phyloP scores from a whole-genome alignment of 495 filamentous ascomycete species.

The Lepidopterella palustris region DNA sequence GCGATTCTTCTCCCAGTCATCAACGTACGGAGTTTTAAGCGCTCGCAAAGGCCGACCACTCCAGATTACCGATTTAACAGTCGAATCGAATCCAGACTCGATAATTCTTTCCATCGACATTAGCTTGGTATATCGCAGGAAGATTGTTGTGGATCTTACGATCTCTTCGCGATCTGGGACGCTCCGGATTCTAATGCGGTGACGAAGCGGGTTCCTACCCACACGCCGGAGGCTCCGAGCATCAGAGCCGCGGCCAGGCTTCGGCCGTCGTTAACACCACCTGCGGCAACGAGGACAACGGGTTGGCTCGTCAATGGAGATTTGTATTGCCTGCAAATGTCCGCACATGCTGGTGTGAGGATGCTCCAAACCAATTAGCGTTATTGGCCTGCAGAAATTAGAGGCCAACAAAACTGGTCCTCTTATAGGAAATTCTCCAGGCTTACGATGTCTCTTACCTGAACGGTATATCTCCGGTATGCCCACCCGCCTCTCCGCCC shows the following conservation, averaged over 20 bases:
- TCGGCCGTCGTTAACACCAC: slow-evolving; percentile 65
- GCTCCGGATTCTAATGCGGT: slow-evolving; percentile 16
- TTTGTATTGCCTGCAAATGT: slow-evolving; percentile 58
- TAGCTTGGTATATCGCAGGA: not conserved
- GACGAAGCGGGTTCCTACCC: slow-evolving; percentile 47
- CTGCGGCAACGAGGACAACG: slow-evolving; percentile 67
- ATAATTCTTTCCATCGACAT: slow-evolving; percentile 4
- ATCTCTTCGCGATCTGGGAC: slow-evolving; percentile 10
- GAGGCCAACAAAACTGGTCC: too few species aligned
- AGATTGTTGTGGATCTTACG: slow-evolving; percentile 1
- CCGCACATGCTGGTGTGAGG: slow-evolving; percentile 67
- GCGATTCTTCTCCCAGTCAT: slow-evolving; percentile 27
- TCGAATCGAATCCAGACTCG: slow-evolving; percentile 18
- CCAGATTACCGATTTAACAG: slow-evolving; percentile 18
- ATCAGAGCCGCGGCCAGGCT: slow-evolving; percentile 64
- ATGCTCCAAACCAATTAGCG: slow-evolving; percentile 40
- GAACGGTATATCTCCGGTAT: slow-evolving; percentile 70
- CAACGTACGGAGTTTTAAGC: slow-evolving; percentile 19
- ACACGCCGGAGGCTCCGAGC: slow-evolving; percentile 68
- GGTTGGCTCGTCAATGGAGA: slow-evolving; percentile 50
- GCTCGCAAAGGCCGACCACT: slow-evolving; percentile 24
- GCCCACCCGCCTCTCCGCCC: slow-evolving; percentile 72
- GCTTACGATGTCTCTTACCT: not conserved
- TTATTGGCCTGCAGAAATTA: too few species aligned
- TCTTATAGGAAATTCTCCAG: too few species aligned